A percentile compares a stretch with the other conserved stretches of the same genome.
Evolutionary conservation across 371 early-diverging fungal genomes (phyloP).

Genomic region (Capniomyces stellatus): DNA sequence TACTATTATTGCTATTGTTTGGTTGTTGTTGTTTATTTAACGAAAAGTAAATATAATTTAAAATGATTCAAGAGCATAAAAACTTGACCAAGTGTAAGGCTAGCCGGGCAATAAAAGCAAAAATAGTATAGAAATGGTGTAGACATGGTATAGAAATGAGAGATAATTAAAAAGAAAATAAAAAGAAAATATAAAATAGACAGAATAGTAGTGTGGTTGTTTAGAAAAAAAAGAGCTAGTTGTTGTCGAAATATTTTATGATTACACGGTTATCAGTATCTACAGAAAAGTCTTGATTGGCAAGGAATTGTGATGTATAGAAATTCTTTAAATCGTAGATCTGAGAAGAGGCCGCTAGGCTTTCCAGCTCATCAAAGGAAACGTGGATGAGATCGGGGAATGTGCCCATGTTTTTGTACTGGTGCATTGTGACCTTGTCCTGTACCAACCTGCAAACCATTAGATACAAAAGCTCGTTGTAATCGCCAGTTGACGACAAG

Average conservation of each 20-base stretch:
- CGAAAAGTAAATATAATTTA: too few species aligned
- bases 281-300: constrained; percentile 15
- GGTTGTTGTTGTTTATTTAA: too few species aligned
- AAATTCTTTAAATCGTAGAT: constrained; percentile 17
- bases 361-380: constrained; percentile 18
- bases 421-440: constrained; percentile 55
- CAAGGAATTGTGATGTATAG: constrained; percentile 15
- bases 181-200: neutral
- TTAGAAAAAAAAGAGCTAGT: neutral
- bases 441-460: constrained; percentile 50
- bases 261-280: neutral
- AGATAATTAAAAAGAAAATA: neutral
- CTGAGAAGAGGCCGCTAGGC: constrained; percentile 14
- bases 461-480: constrained; percentile 52
- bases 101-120: too few species aligned
- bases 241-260: neutral
- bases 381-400: constrained; percentile 38
- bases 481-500: constrained; percentile 52
- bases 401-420: constrained; percentile 32
- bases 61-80: too few species aligned
- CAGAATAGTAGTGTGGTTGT: neutral
- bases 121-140: too few species aligned
- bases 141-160: too few species aligned
- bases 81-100: too few species aligned
- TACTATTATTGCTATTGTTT: too few species aligned